phyloP scores from a whole-genome alignment of 768 basidiomycete species.

The Tephrocybe sp. region DNA sequence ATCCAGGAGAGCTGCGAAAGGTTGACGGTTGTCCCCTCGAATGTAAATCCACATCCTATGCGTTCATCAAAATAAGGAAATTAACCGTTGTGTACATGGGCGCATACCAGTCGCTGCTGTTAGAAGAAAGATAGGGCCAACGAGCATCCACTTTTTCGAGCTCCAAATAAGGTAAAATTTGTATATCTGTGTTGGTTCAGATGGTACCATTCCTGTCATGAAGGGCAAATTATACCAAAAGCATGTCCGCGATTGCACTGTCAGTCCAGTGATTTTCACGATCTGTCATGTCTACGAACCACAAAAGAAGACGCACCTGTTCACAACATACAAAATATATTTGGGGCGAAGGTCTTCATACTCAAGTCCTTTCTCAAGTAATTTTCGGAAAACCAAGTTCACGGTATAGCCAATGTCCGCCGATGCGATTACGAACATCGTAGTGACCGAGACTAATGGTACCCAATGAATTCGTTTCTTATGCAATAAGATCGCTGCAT shows the following conservation, averaged over 20 bases:
- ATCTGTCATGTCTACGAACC: neutral
- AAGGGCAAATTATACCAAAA: conserved; percentile 12
- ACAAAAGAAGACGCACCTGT: conserved; percentile 13
- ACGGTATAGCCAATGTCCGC: conserved; percentile 17
- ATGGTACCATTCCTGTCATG: neutral
- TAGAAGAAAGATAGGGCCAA: conserved; percentile 15
- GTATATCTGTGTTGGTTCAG: conserved; percentile 11
- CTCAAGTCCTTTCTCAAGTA: conserved; percentile 6
- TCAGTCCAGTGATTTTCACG: neutral
- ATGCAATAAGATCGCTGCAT: conserved; percentile 7
- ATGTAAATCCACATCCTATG: conserved; percentile 17
- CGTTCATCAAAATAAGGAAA: neutral
- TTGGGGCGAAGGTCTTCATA: conserved; percentile 18
- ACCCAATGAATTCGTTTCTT: conserved; percentile 4
- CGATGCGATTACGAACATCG: conserved; percentile 18
- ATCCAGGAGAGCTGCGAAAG: conserved; percentile 29
- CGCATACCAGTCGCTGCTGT: conserved; percentile 15
- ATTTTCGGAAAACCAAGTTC: conserved; percentile 10
- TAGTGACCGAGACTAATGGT: neutral
- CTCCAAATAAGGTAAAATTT: conserved; percentile 20
- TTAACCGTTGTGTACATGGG: neutral
- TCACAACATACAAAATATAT: conserved; percentile 17
- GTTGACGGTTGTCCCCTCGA: conserved; percentile 13
- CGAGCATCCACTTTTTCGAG: conserved; percentile 8
- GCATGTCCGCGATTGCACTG: conserved; percentile 17